Conservation (phyloP, 352 stramenopile species). For the Globisporangium nodosum region DNA sequence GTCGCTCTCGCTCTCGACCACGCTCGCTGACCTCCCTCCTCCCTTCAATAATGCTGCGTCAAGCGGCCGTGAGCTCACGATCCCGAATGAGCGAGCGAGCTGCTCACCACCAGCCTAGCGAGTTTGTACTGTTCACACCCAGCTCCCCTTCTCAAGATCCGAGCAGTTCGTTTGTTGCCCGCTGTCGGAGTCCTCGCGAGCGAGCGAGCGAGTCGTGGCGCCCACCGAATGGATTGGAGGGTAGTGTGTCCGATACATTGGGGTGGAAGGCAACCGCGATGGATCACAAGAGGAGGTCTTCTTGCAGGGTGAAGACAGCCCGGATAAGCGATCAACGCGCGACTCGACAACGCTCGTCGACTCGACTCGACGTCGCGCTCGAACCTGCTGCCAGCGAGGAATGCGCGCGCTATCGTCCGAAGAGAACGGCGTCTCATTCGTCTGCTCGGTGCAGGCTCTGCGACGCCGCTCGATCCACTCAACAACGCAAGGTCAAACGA, state of each 20-base stretch:
- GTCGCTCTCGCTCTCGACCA: background rate
- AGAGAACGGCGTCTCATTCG: background rate
- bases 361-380: background rate
- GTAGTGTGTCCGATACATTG: background rate
- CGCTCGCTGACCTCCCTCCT: background rate
- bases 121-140: too few species aligned
- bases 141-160: background rate
- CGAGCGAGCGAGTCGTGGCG: too few species aligned
- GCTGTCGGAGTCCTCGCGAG: background rate
- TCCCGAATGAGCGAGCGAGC: background rate
- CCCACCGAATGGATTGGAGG: too few species aligned
- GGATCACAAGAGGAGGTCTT: background rate
- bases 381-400: background rate
- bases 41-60: too few species aligned
- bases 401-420: background rate
- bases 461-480: background rate
- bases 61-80: background rate
- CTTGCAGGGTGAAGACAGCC: background rate
- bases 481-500: too few species aligned
- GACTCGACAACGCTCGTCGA: background rate
- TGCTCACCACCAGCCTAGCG: background rate
- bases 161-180: background rate
- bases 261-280: background rate
- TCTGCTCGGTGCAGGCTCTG: background rate
- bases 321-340: background rate